phyloP scores from a whole-genome alignment of 768 basidiomycete species.

The Multifurca ochricompacta region DNA sequence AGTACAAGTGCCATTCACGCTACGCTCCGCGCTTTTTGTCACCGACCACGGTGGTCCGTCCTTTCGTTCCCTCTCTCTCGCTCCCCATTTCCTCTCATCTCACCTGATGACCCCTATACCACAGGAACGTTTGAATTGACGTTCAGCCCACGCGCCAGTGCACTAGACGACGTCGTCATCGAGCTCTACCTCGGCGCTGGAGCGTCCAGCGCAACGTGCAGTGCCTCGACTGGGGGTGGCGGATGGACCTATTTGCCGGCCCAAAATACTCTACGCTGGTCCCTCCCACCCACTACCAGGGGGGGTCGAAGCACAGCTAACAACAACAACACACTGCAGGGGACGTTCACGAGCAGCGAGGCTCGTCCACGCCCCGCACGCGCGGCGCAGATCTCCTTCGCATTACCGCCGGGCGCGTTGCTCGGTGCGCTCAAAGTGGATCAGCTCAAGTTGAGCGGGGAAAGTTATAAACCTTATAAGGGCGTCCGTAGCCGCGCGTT shows the following conservation, averaged over 20 bases:
- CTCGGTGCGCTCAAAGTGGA: conserved; percentile 82
- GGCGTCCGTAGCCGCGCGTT: conserved; percentile 66
- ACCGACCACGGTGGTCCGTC: conserved; percentile 36
- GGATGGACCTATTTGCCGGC: conserved; percentile 78
- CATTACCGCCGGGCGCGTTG: conserved; percentile 51
- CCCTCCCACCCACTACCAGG: conserved; percentile 55
- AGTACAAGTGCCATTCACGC: conserved; percentile 30
- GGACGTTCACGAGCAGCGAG: conserved; percentile 52
- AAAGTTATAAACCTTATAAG: conserved; percentile 86
- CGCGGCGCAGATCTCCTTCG: conserved; percentile 65
- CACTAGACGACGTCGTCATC: conserved; percentile 64
- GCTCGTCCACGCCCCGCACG: conserved; percentile 56
- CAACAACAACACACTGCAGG: conserved; percentile 55
- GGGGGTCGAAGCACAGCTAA: conserved; percentile 53
- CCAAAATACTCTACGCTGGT: conserved; percentile 61
- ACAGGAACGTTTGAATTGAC: conserved; percentile 50
- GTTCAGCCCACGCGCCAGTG: conserved; percentile 32
- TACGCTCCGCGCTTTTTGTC: conserved; percentile 29
- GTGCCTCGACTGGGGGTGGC: conserved; percentile 49
- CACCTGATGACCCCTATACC: conserved; percentile 10
- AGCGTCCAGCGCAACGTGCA: conserved; percentile 66
- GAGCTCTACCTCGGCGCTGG: conserved; percentile 71
- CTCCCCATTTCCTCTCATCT: conserved; percentile 14
- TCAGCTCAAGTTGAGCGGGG: conserved; percentile 71
- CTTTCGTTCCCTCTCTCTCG: not conserved